Base-by-base conservation (phyloP, 1,139 yeast genomes). In the Yarrowia galli region DNA sequence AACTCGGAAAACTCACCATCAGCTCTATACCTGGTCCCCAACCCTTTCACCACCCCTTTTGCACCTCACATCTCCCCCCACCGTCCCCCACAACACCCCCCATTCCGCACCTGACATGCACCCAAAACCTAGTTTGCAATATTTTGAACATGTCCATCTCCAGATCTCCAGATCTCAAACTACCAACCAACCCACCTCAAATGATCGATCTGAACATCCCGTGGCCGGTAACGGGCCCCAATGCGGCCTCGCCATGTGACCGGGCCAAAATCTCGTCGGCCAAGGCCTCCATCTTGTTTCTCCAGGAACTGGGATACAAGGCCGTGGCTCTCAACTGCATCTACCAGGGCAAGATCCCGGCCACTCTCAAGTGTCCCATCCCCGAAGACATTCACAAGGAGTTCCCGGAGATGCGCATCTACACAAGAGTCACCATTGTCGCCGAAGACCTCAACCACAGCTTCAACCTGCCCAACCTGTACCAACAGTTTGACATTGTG, bases 371-470 rank as follows among this genome's bases (percentile, higher is more conserved):
- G 23, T 71, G 72, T 36, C 79, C 80, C 16, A 73, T 77, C n/a
- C 73, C 71, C 42, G 63, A 65, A 25, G 69, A 67, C 70, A 65
- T 71, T 40, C 64, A 71, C 32, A 80, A 78, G 65, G 79, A 79
- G 64, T 72, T 75, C 58, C 78, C 77, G 7, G 80, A 84, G n/a
- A 77, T 88, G 68, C 85, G 84, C 69, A 75, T 95, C 10, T 90
- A 85, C 73, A 84, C 93, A 0, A 80, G 99, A 68, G 81, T 91
- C 36, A 95, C 98, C 0, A 76, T 95, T 8, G 80, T 87, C 7
- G 84, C 92, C 12, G 90, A 87, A 71, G 98, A 92, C 71, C 88
- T 95, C 0, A 82, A 93, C 8, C 89, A 89, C 72, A 87, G 91
- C 65, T 95, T 89, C 72, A 87, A 89, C 36, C 79, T 92, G 46